Evolutionary conservation across 768 basidiomycete species (phyloP), one percentile per base, ranked within the genome.

Genomic region (Pleurotus pulmonarius): DNA sequence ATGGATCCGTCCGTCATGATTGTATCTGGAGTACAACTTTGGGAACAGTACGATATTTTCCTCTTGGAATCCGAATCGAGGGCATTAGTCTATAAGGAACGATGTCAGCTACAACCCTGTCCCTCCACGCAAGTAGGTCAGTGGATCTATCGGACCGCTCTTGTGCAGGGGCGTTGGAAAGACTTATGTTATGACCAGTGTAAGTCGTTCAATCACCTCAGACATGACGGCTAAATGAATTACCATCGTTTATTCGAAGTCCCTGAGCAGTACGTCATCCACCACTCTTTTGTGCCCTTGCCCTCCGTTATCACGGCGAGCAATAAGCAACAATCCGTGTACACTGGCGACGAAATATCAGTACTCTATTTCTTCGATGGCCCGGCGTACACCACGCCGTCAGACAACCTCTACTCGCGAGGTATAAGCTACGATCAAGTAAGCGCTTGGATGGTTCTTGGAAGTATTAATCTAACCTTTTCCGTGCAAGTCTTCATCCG

Each of bases 1-100:
- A n/a, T 40, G n/a, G 37, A 40, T n/a, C 39, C 34, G 5, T 18
- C 34, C n/a, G 20, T 53, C 13, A 25, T 53, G 18, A 25, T 53
- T 18, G 39, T 40, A 11, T 53, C 51, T 40, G 18, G 22, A 24
- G 39, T 53, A 4, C 51, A 34, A 41, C 51, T 53, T 20, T 38
- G 18, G 11, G 51, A 53, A 7, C 39, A 38, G 18, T 53, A 53
- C 51, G 39, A 53, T 41, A 41, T 53, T n/a, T 18, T 53, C 37
- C 11, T 53, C 24, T 11, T 40, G 20, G 51, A 53, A 4, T 24
- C 34, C 20, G 15, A n/a, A 41, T 37, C 51, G 4, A 41, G 48
- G 26, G 9, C 25, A n/a, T 49, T 49, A 29, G 20, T 15, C 48
- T 20, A 34, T 34, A n/a, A 20, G 15, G 48, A 49, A 34, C 15